Evolutionary conservation across 140 eudicot species (phyloP), one percentile per base, ranked within the genome.

Genomic region (Flaveria floridana): DNA sequence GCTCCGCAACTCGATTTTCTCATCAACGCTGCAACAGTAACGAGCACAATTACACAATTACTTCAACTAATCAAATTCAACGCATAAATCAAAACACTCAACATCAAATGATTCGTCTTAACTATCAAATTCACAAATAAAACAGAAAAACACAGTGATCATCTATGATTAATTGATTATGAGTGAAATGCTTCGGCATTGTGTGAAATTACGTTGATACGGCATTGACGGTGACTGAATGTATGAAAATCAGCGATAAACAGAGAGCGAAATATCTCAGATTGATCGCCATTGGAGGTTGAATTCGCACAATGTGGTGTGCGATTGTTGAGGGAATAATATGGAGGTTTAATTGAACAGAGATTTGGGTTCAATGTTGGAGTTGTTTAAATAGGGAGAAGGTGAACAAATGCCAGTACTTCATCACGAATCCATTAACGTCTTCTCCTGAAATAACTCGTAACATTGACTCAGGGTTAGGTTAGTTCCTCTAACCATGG

Each of bases 331-430:
- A 18, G 11, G 3, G 58, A 74, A 51, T 72, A 58, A 34, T 28
- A 28, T 23, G 14, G 19, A 13, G 41, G 26, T 19, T 13, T 13
- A 70, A 65, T 21, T 59, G 77, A 84, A 85, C 73, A 72, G 46
- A 80, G 76, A 52, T 62, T 69, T 67, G 76, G 73, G 71, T 30
- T 77, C 47, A 70, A 75, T 77, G 72, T 15, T 8, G 77, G 19
- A 19, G 81, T 62, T 74, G 48, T 79, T 81, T 80, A 81, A 81
- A 85, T 83, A 87, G 87, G 79, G 59, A 59, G 84, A 80, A n/a
- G 66, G 66, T 59, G 59, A 73, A 73, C 68, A 34, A 34, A 34
- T 34, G 47, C 67, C 34, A 75, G 76, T 56, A 71, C 46, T 59
- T 51, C 68, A 76, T 56, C 69, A 41, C 74, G 64, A 68, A 44